Evolutionary conservation across 1,284 basidiomycete species (phyloP).

Genomic region (Pyrrhoderma lamaoense): DNA sequence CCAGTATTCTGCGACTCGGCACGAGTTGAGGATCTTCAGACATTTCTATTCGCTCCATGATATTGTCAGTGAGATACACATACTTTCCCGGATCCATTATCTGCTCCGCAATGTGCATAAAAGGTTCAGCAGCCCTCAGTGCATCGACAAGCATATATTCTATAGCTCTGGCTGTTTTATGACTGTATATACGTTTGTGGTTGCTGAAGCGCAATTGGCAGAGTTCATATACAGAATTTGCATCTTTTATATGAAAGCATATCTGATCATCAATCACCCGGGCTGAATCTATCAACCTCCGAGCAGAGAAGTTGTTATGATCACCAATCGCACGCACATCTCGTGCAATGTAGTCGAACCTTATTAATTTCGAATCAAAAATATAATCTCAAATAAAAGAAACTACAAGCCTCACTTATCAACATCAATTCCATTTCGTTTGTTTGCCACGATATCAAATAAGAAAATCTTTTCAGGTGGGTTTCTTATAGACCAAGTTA

Average conservation of each 20-base stretch:
- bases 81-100: constrained; percentile 54
- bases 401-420: constrained; percentile 50
- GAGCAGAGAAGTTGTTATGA: constrained; percentile 45
- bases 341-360: constrained; percentile 72
- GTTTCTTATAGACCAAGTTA: constrained; percentile 8
- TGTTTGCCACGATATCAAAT: constrained; percentile 73
- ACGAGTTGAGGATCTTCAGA: constrained; percentile 47
- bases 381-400: background rate
- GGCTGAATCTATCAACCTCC: constrained; percentile 62
- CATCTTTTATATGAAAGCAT: constrained; percentile 74
- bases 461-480: constrained; percentile 39
- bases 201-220: constrained; percentile 65
- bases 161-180: constrained; percentile 72
- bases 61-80: constrained; percentile 57
- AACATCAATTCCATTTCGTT: constrained; percentile 71
- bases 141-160: constrained; percentile 77
- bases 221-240: constrained; percentile 64
- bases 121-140: constrained; percentile 54
- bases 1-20: constrained; percentile 50
- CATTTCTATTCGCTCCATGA: constrained; percentile 52
- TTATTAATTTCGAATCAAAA: constrained; percentile 23
- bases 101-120: constrained; percentile 49
- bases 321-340: constrained; percentile 68
- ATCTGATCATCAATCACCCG: constrained; percentile 66
- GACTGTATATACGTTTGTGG: constrained; percentile 71